Base-by-base conservation (phyloP, 805 yeast species). In the Nakazawaea populi region DNA sequence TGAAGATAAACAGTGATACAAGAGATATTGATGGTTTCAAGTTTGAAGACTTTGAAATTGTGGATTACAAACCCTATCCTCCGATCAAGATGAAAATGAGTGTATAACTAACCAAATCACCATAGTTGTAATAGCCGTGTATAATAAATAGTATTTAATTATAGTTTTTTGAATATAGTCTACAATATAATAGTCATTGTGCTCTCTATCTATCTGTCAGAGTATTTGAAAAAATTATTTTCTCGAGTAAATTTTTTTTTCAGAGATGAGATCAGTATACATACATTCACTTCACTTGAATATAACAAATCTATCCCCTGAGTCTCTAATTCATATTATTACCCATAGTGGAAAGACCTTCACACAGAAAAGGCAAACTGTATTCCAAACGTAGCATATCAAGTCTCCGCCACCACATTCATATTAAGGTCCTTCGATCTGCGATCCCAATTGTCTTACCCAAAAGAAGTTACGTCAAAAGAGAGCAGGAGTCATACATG, bases 21-120 rank as follows among this genome's bases (percentile, higher is more conserved):
- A 72, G 70, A 14, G 68, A 75, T 54, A 94, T 94, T 50, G 98
- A 91, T 63, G 97, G 87, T 60, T 94, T 94, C 73, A 78, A 75
- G 59, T 87, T 73, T 59, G 97, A 91, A 52, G 98, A 94, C 66
- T 91, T 94, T 60, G 89, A 83, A 60, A 82, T 94, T 44, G 70
- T 71, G 3, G 88, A 80, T 48, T 94, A 94, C 66, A 73, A 87
- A 48, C 97, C 97, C 3, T 84, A 89, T 61, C 78, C 81, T 2
- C 83, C 82, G 54, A 92, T 94, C 58, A 87, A 86, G 58, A 94
- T 94, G 99, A 86, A 88, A 59, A 94, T 94, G 99, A 90, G 97
- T 64, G 99, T 94, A 31, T 94, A 73, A 66, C 24, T 18, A 18
- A 18, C 24, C 24, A 18, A 18, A 18, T 18, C 24, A 18, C 3